Base-by-base conservation (phyloP, 2,329 filamentous ascomycete species). In the Biscogniauxia mediterranea region DNA sequence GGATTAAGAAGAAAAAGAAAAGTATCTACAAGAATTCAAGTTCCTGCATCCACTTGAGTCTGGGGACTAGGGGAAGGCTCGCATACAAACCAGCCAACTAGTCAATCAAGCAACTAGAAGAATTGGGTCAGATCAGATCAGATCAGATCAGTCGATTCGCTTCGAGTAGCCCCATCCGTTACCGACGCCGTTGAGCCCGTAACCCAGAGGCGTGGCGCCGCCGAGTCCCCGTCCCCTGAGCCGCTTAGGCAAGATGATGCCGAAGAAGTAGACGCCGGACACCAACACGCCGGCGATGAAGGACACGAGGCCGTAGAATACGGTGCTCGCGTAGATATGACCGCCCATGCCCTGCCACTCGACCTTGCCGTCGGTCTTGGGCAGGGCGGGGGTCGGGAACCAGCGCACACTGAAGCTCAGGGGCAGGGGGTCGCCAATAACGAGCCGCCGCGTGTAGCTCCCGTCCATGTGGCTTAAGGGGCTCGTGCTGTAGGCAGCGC, bases 371-470 rank as follows among this genome's bases (percentile, higher is more conserved):
- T 87, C 86, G n/a, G 81, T 85, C 73, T 83, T 84, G 65, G 90
- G 91, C 65, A 94, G 79, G 46, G 83, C 80, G 0, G 90, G 89
- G 23, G 85, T 90, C 0, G 90, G 89, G 74, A 94, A 95, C 95
- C 95, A 98, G 52, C 92, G 82, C 15, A 98, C 89, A 50, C 87
- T 90, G 70, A 98, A 91, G 52, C 81, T 83, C 68, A 98, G 80
- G 0, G 91, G 89, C 60, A 98, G 76, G 5, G 90, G 85, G 75
- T 98, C 93, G 13, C 94, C 93, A 66, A 97, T 96, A 32, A 97
- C 86, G 54, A 97, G 84, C 69, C 88, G 88, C 82, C 79, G 83
- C 53, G 78, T 80, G 70, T 81, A 70, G 63, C 80, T 79, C 13
- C 81, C 81, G 11, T 79, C 77, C 71, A 84, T 81, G 68, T 87